phyloP scores from a whole-genome alignment of 208 protist genomes.

The Novymonas esmeraldas region DNA sequence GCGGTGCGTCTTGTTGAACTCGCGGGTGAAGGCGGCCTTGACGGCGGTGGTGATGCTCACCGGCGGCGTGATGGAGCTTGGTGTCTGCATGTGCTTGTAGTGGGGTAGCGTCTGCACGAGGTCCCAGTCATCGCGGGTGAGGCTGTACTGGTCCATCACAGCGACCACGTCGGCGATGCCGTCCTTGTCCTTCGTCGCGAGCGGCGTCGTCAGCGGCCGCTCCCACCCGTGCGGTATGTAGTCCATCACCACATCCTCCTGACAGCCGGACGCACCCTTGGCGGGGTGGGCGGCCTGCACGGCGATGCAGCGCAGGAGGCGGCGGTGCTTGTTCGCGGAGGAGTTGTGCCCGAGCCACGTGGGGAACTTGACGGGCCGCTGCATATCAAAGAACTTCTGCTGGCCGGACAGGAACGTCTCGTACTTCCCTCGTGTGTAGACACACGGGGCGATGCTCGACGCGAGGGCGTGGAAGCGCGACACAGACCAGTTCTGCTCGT shows the following conservation, averaged over 20 bases:
- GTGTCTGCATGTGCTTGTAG: conserved; percentile 71
- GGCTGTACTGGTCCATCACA: conserved; percentile 87
- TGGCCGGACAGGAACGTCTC: conserved; percentile 77
- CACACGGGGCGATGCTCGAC: conserved; percentile 80
- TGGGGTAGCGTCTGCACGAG: conserved; percentile 73
- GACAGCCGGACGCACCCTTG: conserved; percentile 64
- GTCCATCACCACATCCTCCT: conserved; percentile 81
- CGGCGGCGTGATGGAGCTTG: conserved; percentile 12
- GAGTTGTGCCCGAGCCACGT: conserved; percentile 90
- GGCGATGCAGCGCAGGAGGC: conserved; percentile 67
- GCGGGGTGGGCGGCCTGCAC: conserved; percentile 63
- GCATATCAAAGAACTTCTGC: conserved; percentile 81
- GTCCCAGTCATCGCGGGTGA: conserved; percentile 92
- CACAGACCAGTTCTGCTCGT: conserved; percentile 90
- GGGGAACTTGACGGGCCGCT: conserved; percentile 90
- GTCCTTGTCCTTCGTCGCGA: conserved; percentile 64
- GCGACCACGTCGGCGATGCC: conserved; percentile 73
- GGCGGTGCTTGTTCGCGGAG: conserved; percentile 86
- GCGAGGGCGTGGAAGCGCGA: conserved; percentile 70
- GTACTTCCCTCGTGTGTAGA: conserved; percentile 87
- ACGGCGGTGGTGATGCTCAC: conserved; percentile 67
- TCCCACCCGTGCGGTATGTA: conserved; percentile 88
- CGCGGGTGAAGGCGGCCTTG: conserved; percentile 89
- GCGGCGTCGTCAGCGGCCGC: conserved; percentile 54
- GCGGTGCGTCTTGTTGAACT: conserved; percentile 89